Conservation (phyloP, 1,139 yeast genomes). For the Zygosaccharomyces pseudobailii region DNA sequence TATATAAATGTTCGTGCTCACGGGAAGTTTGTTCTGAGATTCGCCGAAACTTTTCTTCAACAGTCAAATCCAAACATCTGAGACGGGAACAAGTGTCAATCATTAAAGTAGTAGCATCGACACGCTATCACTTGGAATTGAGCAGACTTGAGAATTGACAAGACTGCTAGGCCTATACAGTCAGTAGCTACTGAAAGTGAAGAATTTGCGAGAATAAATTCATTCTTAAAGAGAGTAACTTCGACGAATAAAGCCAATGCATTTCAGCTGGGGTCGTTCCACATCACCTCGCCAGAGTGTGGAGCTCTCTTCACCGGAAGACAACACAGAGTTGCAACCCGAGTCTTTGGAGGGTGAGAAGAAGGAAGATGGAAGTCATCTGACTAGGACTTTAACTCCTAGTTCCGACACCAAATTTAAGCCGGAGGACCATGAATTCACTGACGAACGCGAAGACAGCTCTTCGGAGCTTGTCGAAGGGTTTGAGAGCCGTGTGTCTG, state of each 20-base stretch:
- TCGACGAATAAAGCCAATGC: neutral
- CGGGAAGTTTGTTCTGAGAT: neutral
- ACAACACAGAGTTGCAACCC: conserved; percentile 1
- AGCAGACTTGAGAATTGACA: neutral
- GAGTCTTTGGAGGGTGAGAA: conserved; percentile 2
- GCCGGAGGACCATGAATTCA: neutral
- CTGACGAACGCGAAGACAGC: conserved; percentile 39
- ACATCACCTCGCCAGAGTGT: neutral
- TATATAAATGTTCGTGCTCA: neutral
- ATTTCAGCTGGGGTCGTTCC: conserved; percentile 6
- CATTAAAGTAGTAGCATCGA: neutral
- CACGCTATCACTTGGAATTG: neutral
- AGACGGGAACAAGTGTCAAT: neutral
- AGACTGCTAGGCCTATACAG: neutral
- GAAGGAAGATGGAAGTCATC: conserved; percentile 7
- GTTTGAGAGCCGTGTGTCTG: conserved; percentile 45
- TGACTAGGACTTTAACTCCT: neutral
- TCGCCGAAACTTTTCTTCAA: neutral
- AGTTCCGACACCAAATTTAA: neutral
- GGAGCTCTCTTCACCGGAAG: conserved; percentile 6
- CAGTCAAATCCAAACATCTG: neutral
- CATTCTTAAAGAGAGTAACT: neutral
- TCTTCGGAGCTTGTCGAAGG: conserved; percentile 32
- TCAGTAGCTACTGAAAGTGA: neutral
- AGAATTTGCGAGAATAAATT: neutral